phyloP scores from a whole-genome alignment of 345 rosid species.

The Dipteronia sinensis region DNA sequence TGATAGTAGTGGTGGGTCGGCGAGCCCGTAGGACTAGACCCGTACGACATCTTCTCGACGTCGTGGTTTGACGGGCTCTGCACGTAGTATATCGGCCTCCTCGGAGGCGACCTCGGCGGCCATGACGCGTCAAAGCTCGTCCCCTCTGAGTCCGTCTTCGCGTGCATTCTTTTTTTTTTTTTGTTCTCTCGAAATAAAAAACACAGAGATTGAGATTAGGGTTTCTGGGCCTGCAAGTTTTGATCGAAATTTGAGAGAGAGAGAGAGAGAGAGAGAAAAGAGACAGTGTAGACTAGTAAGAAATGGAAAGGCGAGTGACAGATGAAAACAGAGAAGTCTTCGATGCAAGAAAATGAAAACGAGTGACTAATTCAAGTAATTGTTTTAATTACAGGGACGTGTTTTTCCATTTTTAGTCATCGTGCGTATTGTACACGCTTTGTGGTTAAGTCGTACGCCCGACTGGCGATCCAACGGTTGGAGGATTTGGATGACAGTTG shows the following conservation, averaged over 20 bases:
- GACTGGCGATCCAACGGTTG: too few relatives aligned
- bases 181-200: background rate
- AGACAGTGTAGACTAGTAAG: too few relatives aligned
- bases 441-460: background rate
- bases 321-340: background rate
- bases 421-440: slow-evolving; percentile 8
- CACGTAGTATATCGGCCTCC: slow-evolving; percentile 83
- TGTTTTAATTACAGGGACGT: background rate
- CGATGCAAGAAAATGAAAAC: background rate
- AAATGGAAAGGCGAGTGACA: slow-evolving; percentile 1
- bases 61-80: slow-evolving; percentile 98
- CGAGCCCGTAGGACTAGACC: slow-evolving; percentile 77
- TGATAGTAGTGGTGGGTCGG: slow-evolving; percentile 84
- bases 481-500: background rate
- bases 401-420: background rate
- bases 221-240: background rate
- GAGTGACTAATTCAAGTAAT: background rate
- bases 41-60: slow-evolving; percentile 92
- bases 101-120: slow-evolving; percentile 60
- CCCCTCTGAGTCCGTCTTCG: slow-evolving; percentile 90
- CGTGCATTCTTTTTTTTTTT: slow-evolving; percentile 63
- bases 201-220: background rate
- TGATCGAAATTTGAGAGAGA: background rate
- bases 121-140: slow-evolving; percentile 76
- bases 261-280: background rate